Conservation (phyloP, 306 rosid genomes). For the Luffa aegyptiaca region DNA sequence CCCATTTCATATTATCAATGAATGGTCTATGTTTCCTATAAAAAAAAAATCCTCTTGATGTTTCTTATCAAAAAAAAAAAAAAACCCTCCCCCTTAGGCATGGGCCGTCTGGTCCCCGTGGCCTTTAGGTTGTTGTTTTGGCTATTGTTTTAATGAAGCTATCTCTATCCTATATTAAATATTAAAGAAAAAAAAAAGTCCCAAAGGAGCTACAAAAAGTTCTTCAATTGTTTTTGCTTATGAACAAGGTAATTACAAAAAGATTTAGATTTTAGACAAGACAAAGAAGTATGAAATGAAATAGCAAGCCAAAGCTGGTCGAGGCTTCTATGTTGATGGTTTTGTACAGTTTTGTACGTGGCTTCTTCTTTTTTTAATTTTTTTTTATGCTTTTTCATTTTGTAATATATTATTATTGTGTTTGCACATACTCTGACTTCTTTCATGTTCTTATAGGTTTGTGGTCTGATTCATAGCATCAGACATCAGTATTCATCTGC, state of each 20-base stretch:
- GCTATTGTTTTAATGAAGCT: background rate
- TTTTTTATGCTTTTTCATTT: conserved; percentile 8
- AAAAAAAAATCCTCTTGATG: too few relatives aligned
- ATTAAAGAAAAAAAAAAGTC: background rate
- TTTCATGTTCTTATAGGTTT: conserved; percentile 46
- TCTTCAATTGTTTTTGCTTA: background rate
- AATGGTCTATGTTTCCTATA: too few relatives aligned
- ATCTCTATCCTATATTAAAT: background rate
- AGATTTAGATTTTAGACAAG: background rate
- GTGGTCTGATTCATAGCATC: conserved; percentile 73
- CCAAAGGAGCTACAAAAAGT: background rate
- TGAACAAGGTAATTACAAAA: background rate
- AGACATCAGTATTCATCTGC: conserved; percentile 67
- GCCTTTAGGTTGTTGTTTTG: background rate
- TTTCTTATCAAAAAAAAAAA: too few relatives aligned
- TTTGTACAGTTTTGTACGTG: background rate
- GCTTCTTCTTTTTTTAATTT: background rate
- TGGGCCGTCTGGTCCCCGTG: background rate
- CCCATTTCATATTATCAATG: too few relatives aligned
- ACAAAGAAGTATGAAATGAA: background rate
- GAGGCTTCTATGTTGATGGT: background rate
- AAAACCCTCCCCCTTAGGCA: background rate
- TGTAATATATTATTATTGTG: background rate
- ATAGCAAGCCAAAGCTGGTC: background rate
- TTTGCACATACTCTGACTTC: background rate